phyloP scores from a whole-genome alignment of 2,329 filamentous ascomycete genomes.

The Cladosporium sp. region DNA sequence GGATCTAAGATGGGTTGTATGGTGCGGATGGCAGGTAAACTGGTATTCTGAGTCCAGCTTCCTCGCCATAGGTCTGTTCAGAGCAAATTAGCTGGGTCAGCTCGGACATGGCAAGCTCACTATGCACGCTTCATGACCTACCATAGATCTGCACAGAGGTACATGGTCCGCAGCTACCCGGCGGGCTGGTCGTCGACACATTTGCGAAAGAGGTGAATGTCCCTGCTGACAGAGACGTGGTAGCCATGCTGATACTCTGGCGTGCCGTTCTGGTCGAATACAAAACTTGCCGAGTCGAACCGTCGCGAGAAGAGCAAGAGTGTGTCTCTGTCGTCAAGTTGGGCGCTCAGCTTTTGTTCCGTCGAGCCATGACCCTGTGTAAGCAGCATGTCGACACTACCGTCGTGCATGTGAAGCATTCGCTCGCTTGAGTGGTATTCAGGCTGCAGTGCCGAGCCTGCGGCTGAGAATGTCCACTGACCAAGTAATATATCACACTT shows the following conservation, averaged over 20 bases:
- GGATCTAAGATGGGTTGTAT: background rate
- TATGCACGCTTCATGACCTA: background rate
- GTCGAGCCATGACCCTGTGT: too few relatives aligned
- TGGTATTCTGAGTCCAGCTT: background rate
- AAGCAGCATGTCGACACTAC: too few relatives aligned
- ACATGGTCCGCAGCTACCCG: background rate
- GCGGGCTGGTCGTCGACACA: background rate
- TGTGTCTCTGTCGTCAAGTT: too few relatives aligned
- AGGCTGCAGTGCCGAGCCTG: too few relatives aligned
- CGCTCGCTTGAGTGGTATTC: too few relatives aligned
- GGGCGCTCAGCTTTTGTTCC: too few relatives aligned
- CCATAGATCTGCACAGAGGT: background rate
- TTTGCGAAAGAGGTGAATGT: slow-evolving; percentile 4
- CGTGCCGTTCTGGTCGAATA: too few relatives aligned
- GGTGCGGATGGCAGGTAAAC: background rate
- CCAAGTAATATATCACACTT: too few relatives aligned
- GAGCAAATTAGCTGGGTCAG: background rate
- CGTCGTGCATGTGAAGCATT: too few relatives aligned
- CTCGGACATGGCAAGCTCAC: background rate
- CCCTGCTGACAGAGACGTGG: background rate
- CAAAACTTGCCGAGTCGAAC: too few relatives aligned
- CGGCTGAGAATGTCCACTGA: too few relatives aligned
- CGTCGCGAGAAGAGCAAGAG: too few relatives aligned
- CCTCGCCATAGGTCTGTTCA: slow-evolving; percentile 2
- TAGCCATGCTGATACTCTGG: background rate